phyloP scores from a whole-genome alignment of 176 grass and related monocot species.

The Hordeum marinum region DNA sequence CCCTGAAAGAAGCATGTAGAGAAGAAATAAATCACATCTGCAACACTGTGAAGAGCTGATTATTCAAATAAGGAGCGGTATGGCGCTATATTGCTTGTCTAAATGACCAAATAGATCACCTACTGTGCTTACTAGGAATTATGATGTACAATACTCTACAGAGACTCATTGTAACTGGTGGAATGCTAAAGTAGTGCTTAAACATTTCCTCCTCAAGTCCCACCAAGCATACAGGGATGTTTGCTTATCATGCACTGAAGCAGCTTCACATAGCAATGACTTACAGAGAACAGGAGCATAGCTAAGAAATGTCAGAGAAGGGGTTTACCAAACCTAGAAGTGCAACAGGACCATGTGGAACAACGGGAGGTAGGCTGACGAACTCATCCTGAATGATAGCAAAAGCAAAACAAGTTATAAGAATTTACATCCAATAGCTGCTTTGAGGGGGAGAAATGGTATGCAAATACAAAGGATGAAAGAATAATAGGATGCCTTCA shows the following conservation, averaged over 20 bases:
- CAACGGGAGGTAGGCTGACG: constrained; percentile 66
- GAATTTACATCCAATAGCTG: not conserved
- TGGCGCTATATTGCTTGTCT: not conserved
- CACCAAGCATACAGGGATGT: not conserved
- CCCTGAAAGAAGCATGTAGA: constrained; percentile 49
- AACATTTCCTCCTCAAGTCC: not conserved
- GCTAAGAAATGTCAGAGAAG: not conserved
- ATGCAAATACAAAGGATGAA: not conserved
- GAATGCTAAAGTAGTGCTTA: not conserved
- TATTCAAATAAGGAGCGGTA: not conserved
- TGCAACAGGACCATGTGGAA: constrained; percentile 78
- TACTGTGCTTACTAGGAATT: not conserved
- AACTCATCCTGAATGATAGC: constrained; percentile 72
- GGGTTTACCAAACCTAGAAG: constrained; percentile 95
- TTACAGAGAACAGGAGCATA: not conserved
- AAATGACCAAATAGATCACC: not conserved
- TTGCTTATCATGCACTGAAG: not conserved
- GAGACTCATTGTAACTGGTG: not conserved
- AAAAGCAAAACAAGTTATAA: constrained; percentile 1
- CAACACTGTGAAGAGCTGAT: not conserved
- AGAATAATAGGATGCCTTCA: not conserved
- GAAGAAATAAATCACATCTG: not conserved
- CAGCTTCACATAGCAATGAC: not conserved
- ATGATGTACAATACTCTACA: not conserved
- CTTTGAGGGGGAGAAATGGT: not conserved